Percentiles rank a stretch among this genome's conserved stretches.
These are phyloP conservation scores for Cyberlindnera galapagoensis DNA, from an alignment of 805 yeast genomes.

Conservation along the genomic window DNA sequence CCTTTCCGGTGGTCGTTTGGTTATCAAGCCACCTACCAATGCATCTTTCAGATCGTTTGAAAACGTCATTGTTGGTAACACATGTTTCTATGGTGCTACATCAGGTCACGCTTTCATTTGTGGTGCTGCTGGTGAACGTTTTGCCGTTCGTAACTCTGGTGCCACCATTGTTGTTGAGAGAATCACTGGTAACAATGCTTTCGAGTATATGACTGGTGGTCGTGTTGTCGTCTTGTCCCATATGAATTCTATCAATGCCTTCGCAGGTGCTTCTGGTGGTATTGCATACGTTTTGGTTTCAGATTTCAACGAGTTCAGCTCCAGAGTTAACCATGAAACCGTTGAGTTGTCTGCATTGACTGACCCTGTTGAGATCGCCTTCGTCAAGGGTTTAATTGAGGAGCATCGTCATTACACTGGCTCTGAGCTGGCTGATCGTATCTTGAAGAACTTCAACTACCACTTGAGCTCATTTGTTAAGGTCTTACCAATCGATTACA, in stretches of 20 bases:
- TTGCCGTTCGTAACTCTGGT: constrained; percentile 97
- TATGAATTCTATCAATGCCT: constrained; percentile 81
- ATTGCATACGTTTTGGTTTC: constrained; percentile 93
- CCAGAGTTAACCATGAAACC: constrained; percentile 72
- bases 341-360: constrained; percentile 72
- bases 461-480: constrained; percentile 85
- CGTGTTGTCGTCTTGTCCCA: constrained; percentile 88
- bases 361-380: constrained; percentile 91
- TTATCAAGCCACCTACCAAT: constrained; percentile 85
- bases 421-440: constrained; percentile 80
- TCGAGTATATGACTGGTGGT: constrained; percentile 99
- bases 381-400: constrained; percentile 85
- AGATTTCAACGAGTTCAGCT: constrained; percentile 78
- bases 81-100: constrained; percentile 97
- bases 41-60: constrained; percentile 89
- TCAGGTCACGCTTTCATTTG: constrained; percentile 89
- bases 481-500: constrained; percentile 89
- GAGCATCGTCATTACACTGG: constrained; percentile 94
- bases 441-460: constrained; percentile 82
- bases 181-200: constrained; percentile 92
- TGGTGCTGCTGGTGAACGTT: constrained; percentile 98
- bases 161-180: constrained; percentile 96
- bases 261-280: constrained; percentile 99
- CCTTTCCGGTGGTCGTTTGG: constrained; percentile 87
- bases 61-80: constrained; percentile 93